phyloP scores from a whole-genome alignment of 202 grass and related monocot genomes.

The Schoenoplectus tabernaemontani region DNA sequence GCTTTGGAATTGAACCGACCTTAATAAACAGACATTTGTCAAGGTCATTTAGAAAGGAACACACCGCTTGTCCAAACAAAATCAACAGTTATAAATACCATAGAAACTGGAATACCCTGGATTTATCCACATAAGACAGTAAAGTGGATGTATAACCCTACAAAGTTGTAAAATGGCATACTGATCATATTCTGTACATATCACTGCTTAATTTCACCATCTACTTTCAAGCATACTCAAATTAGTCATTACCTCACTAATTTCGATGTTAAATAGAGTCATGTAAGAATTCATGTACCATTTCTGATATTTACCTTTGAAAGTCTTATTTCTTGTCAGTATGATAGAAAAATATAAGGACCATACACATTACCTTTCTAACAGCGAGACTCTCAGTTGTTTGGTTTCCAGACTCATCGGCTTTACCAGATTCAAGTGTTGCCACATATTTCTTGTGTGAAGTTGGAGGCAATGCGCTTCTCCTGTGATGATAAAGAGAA shows the following conservation, averaged over 20 bases:
- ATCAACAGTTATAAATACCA: not conserved
- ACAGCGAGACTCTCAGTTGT: slow-evolving; percentile 78
- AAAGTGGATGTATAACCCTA: not conserved
- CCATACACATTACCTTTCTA: slow-evolving; percentile 56
- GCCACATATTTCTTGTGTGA: slow-evolving; percentile 26
- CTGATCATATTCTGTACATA: too few species aligned
- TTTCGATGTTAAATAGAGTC: not conserved
- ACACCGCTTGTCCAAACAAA: too few species aligned
- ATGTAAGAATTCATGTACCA: not conserved
- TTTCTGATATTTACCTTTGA: not conserved
- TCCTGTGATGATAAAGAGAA: slow-evolving; percentile 24
- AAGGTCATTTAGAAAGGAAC: not conserved
- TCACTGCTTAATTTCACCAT: too few species aligned
- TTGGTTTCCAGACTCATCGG: slow-evolving; percentile 50
- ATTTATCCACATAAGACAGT: not conserved
- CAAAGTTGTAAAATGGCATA: not conserved
- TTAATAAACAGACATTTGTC: not conserved
- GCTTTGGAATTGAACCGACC: not conserved
- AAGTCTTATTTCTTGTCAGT: not conserved
- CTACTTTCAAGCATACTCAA: not conserved
- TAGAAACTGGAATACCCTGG: not conserved
- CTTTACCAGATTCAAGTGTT: slow-evolving; percentile 35
- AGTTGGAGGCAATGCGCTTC: slow-evolving; percentile 29
- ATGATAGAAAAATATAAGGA: slow-evolving; percentile 34
- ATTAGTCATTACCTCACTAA: not conserved